Conservation (phyloP, 2,329 filamentous ascomycete species). For the Seiridium cupressi region DNA sequence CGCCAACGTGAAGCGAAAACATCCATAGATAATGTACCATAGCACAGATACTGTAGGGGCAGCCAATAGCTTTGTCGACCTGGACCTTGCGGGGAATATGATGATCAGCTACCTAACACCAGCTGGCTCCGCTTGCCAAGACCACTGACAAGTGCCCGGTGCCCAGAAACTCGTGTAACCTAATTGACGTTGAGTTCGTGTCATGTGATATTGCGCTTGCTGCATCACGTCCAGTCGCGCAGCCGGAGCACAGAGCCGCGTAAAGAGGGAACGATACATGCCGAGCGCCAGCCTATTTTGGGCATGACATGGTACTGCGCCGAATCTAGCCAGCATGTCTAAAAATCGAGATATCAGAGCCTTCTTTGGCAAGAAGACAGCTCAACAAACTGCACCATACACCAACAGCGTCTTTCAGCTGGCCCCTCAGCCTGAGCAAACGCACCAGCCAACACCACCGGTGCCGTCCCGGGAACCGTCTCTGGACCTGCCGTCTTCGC, state of each 20-base stretch:
- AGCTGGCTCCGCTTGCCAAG: background rate
- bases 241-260: background rate
- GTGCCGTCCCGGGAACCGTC: background rate
- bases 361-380: conserved; percentile 21
- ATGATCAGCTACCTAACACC: background rate
- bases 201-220: conserved; percentile 1
- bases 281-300: background rate
- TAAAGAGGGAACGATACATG: background rate
- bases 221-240: background rate
- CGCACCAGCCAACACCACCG: background rate
- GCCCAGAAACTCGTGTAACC: background rate
- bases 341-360: conserved; percentile 27
- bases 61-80: too few species aligned
- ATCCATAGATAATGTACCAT: too few species aligned
- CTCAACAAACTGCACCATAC: conserved; percentile 3
- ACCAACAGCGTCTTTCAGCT: conserved; percentile 2
- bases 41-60: too few species aligned
- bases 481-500: conserved; percentile 21
- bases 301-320: background rate
- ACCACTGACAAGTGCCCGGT: too few species aligned
- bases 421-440: background rate
- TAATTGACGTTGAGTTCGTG: background rate
- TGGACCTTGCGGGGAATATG: background rate
- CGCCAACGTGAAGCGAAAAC: too few species aligned
- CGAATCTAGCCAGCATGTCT: background rate